Evolutionary conservation across 1,284 basidiomycete species (phyloP), one percentile per base, ranked within the genome.

Genomic region (Naganishia liquefaciens): DNA sequence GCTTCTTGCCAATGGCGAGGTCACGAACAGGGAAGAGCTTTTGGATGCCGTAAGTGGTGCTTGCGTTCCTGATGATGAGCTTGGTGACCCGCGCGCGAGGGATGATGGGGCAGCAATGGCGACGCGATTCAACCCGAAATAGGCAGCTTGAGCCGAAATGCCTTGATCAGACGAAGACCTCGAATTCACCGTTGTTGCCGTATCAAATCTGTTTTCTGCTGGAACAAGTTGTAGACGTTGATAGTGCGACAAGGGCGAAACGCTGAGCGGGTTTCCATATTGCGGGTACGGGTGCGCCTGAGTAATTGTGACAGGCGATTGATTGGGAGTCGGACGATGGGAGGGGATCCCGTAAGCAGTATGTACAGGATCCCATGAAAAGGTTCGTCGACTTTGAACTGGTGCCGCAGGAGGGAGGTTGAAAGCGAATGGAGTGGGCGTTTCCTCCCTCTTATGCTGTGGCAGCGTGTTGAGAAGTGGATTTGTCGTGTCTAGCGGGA

Each of bases 391-490:
- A 37, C 30, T 5, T 19, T 17, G 33, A 2, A n/a, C 7, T n/a
- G 51, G n/a, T 37, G 21, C 9, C 15, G 25, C 30, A 6, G 44
- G 28, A 37, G 57, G 57, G 40, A 60, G 46, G 7, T n/a, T 47
- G 39, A 60, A 60, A 2, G 46, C 57, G 44, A 60, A 60, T 49
- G 57, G 57, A 5, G 30, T 40, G 1, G 57, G 57, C n/a, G 57
- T 49, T 6, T 60, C 57, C 19, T 60, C 57, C n/a, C 40, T 60
- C 7, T 17, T 39, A 5, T 27, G 37, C 39, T 42, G 53, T 13
- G n/a, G 39, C 37, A 2, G 15, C 44, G 25, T 21, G 17, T 4
- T 25, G 4, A 10, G 5, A 10, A 4, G 11, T 21, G 44, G 23
- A 11, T n/a, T 47, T 10, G 44, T 33, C 33, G 11, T 33, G 6